Base-by-base conservation (phyloP, 2,329 filamentous ascomycete species). In the Ophiostoma angusticollis region DNA sequence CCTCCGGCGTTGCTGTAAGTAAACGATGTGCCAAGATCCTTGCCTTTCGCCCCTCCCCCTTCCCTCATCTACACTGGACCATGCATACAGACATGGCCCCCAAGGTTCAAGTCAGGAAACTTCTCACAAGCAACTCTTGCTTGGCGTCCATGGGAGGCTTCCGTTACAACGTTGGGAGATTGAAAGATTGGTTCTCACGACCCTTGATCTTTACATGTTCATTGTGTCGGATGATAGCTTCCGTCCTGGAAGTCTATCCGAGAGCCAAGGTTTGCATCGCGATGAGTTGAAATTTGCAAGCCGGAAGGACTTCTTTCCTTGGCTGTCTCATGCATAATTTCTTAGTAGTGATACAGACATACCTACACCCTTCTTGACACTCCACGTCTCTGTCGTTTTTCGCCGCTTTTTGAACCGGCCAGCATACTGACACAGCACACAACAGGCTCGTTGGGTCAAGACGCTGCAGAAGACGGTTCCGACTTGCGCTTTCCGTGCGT, bases 111-210 rank as follows among this genome's bases (percentile, higher is more conserved):
- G 86, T 91, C 85, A 93, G 91, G 89, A 93, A 83, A 69, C 74
- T 78, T 70, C 55, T 67, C 64, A 64, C 75, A 71, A 65, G 43
- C 18, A 32, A 14, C 28, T 41, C 40, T 39, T 38, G 29, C 41
- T 58, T 63, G 68, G 57, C 60, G 58, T 61, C 70, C 59, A 78
- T 91, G 84, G 80, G 79, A 78, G 75, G 68, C 63, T 64, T 84
- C 87, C 93, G 91, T 98, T 98, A 98, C 84, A 85, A 81, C 81
- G 77, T 84, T 95, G 91, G 91, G 80, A 96, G 75, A 98, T 78
- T 61, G 68, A 95, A 57, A 55, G 42, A 59, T 69, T 70, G 69
- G 68, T 65, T 70, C 78, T 81, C 80, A 75, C 70, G 68, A 66
- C 68, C 60, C 65, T 64, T 60, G 66, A 69, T 70, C 63, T 73